A percentile compares a stretch with the other conserved stretches of the same genome.
These are phyloP conservation scores for Orbilia oligospora DNA, from an alignment of 2,329 filamentous ascomycete species.

Conservation along the genomic window DNA sequence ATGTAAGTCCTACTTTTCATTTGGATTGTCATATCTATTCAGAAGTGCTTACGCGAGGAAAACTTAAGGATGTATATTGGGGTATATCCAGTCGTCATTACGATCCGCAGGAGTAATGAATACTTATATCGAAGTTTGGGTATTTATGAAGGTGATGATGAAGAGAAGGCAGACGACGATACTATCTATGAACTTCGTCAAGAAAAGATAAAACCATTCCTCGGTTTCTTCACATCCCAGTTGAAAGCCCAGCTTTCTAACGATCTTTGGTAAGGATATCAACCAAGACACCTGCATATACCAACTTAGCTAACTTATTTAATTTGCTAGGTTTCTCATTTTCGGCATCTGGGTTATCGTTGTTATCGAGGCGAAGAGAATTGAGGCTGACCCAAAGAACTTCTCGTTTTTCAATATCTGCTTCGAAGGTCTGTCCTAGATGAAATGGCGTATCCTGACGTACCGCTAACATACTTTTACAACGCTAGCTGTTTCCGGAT, in stretches of 20 bases:
- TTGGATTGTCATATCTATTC: neutral
- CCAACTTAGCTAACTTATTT: neutral
- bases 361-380: slow-evolving; percentile 61
- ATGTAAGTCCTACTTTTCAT: slow-evolving; percentile 66
- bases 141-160: slow-evolving; percentile 68
- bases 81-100: slow-evolving; percentile 73
- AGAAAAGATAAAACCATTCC: slow-evolving; percentile 25
- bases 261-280: slow-evolving; percentile 40
- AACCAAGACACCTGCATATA: neutral
- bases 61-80: slow-evolving; percentile 71
- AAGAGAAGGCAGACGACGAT: slow-evolving; percentile 57
- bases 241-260: slow-evolving; percentile 44
- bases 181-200: slow-evolving; percentile 59
- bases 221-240: slow-evolving; percentile 31
- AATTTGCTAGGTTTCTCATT: slow-evolving; percentile 43
- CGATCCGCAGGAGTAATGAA: slow-evolving; percentile 71
- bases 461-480: neutral
- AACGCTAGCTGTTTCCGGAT: slow-evolving; percentile 61
- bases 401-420: slow-evolving; percentile 63
- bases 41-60: neutral
- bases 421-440: slow-evolving; percentile 60
- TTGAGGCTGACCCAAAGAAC: slow-evolving; percentile 57
- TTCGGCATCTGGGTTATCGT: slow-evolving; percentile 54
- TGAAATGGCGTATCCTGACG: neutral
- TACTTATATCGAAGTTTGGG: slow-evolving; percentile 73